phyloP scores from a whole-genome alignment of 352 stramenopile species.

The Aphanomyces cochlioides region DNA sequence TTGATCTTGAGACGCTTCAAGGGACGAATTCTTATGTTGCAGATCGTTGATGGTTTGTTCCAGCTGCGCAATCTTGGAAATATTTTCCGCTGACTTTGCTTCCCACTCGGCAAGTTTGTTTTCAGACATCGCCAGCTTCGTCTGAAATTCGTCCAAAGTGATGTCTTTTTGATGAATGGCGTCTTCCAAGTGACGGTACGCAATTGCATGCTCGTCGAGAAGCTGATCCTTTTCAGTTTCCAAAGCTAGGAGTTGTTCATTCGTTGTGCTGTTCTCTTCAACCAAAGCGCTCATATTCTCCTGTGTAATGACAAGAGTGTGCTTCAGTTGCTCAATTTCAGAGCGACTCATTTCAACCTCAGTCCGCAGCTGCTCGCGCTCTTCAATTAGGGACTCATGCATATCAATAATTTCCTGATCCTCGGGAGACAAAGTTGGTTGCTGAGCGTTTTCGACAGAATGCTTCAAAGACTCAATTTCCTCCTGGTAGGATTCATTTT shows the following conservation, averaged over 20 bases:
- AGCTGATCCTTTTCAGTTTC: neutral
- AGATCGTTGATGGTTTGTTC: neutral
- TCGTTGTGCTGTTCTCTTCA: neutral
- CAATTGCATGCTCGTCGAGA: too few relatives aligned
- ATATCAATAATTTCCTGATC: conserved; percentile 11
- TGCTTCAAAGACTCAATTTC: conserved; percentile 4
- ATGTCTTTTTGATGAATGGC: too few relatives aligned
- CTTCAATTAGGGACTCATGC: conserved; percentile 4
- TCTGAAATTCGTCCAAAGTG: too few relatives aligned
- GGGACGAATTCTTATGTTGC: neutral
- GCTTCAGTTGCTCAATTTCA: neutral
- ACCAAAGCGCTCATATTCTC: neutral
- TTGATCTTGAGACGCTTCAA: neutral
- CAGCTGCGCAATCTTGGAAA: neutral
- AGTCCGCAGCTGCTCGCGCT: neutral
- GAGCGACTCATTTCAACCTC: neutral
- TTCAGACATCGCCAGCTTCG: neutral
- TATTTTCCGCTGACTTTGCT: neutral
- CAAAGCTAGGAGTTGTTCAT: neutral
- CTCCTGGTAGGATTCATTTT: neutral
- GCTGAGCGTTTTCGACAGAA: neutral
- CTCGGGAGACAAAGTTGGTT: neutral
- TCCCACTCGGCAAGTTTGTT: neutral
- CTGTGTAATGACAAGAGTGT: neutral
- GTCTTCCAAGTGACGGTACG: too few relatives aligned